These are phyloP conservation scores for Panicum virgatum DNA, from an alignment of 202 grass and related monocot genomes.

Conservation along the genomic window DNA sequence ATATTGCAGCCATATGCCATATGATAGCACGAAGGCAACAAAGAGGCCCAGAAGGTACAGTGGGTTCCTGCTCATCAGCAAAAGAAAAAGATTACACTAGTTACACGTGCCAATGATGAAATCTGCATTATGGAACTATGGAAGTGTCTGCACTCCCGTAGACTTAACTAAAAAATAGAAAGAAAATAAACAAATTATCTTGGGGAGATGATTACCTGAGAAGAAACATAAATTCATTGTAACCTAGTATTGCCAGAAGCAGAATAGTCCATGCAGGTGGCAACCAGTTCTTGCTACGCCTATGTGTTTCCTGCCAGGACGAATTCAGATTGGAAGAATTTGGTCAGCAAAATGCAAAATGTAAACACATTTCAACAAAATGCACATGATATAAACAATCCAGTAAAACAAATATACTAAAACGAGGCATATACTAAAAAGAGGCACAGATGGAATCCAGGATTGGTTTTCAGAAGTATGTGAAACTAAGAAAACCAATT, in stretches of 20 bases:
- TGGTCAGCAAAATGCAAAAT: not conserved
- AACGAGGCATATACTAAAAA: too few relatives aligned
- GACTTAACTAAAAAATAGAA: not conserved
- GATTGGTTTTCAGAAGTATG: not conserved
- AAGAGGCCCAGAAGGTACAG: constrained; percentile 66
- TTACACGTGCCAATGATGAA: constrained; percentile 22
- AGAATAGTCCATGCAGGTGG: constrained; percentile 83
- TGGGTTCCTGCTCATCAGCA: constrained; percentile 73
- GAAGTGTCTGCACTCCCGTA: not conserved
- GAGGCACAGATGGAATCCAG: not conserved
- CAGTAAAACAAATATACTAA: constrained; percentile 1
- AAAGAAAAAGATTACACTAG: not conserved
- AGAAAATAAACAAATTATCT: constrained; percentile 11
- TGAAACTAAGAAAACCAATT: constrained; percentile 15
- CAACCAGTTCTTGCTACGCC: constrained; percentile 52
- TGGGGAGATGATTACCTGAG: constrained; percentile 57
- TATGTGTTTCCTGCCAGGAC: constrained; percentile 61
- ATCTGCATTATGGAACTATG: not conserved
- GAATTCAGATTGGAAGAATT: constrained; percentile 13
- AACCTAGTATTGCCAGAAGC: constrained; percentile 68
- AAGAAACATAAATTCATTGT: constrained; percentile 87
- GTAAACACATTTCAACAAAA: constrained; percentile 31
- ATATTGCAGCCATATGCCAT: constrained; percentile 68
- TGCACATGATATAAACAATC: not conserved
- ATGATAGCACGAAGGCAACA: constrained; percentile 59